Conservation (phyloP, 768 basidiomycete species). For the Boletus reticulatus region DNA sequence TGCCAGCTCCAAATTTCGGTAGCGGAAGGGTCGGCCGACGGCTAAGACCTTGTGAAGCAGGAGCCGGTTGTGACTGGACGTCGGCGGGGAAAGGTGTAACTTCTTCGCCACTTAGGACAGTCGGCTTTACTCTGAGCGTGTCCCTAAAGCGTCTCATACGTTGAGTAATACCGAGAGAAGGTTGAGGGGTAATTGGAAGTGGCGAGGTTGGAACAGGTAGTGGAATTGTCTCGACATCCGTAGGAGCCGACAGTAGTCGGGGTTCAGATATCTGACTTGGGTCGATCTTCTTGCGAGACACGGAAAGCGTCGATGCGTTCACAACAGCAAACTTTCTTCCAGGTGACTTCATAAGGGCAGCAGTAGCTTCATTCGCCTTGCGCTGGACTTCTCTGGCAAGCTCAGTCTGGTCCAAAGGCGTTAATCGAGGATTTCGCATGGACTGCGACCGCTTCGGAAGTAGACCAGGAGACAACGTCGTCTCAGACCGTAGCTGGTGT, state of each 20-base stretch:
- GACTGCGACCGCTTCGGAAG: slow-evolving; percentile 31
- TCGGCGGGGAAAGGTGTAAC: slow-evolving; percentile 44
- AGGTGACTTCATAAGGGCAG: slow-evolving; percentile 54
- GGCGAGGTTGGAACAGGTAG: slow-evolving; percentile 42
- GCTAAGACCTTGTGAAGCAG: slow-evolving; percentile 37
- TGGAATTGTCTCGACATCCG: slow-evolving; percentile 66
- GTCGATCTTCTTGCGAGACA: slow-evolving; percentile 54
- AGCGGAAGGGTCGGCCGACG: slow-evolving; percentile 49
- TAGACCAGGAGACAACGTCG: slow-evolving; percentile 15
- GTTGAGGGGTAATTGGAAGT: slow-evolving; percentile 31
- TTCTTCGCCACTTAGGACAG: slow-evolving; percentile 50
- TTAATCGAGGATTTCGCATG: slow-evolving; percentile 39
- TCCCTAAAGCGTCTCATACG: slow-evolving; percentile 73
- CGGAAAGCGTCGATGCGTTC: slow-evolving; percentile 41
- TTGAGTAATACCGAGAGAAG: slow-evolving; percentile 56
- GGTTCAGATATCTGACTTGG: slow-evolving; percentile 66
- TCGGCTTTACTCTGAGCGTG: slow-evolving; percentile 57
- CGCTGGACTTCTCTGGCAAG: slow-evolving; percentile 66
- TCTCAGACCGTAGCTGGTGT: not conserved
- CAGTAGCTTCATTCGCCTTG: slow-evolving; percentile 64
- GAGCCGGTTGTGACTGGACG: slow-evolving; percentile 33
- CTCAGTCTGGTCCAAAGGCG: slow-evolving; percentile 49
- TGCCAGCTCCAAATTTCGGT: slow-evolving; percentile 35
- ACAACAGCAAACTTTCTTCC: slow-evolving; percentile 39
- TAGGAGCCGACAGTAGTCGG: slow-evolving; percentile 61